Conservation (phyloP, 2,329 filamentous ascomycete genomes). For the Daldinia eschscholtzii region DNA sequence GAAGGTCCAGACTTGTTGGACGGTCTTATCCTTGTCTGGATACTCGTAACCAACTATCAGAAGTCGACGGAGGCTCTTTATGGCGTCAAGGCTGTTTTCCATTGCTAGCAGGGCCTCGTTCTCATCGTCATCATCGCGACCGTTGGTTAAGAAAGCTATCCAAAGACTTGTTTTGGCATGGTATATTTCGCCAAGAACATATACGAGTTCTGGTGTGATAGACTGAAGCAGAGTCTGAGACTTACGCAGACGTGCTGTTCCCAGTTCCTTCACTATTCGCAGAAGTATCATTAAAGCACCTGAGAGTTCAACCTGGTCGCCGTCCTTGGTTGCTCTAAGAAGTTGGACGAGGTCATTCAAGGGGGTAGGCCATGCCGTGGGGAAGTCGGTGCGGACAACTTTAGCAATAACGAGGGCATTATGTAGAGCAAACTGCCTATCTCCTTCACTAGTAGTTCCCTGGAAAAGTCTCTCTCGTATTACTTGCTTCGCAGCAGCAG, state of each 20-base stretch:
- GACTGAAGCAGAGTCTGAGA: slow-evolving; percentile 83
- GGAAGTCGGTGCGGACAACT: slow-evolving; percentile 90
- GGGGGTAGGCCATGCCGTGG: slow-evolving; percentile 81
- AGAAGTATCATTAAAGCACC: slow-evolving; percentile 82
- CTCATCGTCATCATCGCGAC: slow-evolving; percentile 68
- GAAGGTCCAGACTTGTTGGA: slow-evolving; percentile 83
- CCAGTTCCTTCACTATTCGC: slow-evolving; percentile 90
- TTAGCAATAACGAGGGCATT: slow-evolving; percentile 91
- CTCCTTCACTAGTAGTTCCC: slow-evolving; percentile 81
- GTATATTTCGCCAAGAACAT: slow-evolving; percentile 83
- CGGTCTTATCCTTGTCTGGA: slow-evolving; percentile 81
- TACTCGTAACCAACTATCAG: slow-evolving; percentile 85
- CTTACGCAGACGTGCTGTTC: slow-evolving; percentile 80
- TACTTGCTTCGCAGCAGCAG: slow-evolving; percentile 78
- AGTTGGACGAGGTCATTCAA: slow-evolving; percentile 71
- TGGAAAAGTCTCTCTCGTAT: slow-evolving; percentile 83
- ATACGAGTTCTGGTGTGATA: slow-evolving; percentile 85
- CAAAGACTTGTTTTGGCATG: slow-evolving; percentile 77
- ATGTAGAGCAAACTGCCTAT: slow-evolving; percentile 82
- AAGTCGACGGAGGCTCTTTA: slow-evolving; percentile 85
- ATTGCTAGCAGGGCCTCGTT: slow-evolving; percentile 70
- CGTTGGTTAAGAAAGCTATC: slow-evolving; percentile 70
- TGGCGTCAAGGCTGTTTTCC: slow-evolving; percentile 80
- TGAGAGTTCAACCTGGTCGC: slow-evolving; percentile 74
- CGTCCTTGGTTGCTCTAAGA: slow-evolving; percentile 69